Percentiles rank a stretch among this genome's conserved stretches.
Conservation (phyloP, 1,284 basidiomycete species). For the Quambalaria eucalypti region DNA sequence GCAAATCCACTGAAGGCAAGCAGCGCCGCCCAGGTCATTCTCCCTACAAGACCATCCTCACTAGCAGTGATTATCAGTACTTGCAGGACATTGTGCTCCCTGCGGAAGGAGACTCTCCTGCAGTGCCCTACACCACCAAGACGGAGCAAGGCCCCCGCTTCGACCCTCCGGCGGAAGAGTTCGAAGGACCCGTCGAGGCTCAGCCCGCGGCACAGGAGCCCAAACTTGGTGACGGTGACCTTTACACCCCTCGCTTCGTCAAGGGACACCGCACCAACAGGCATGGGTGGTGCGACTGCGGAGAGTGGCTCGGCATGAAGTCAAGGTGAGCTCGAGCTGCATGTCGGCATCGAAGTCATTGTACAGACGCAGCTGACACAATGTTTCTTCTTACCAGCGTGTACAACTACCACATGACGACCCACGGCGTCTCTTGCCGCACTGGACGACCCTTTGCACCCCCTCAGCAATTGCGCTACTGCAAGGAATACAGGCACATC, state of each 20-base stretch:
- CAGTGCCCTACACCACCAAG: neutral
- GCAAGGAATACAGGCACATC: neutral
- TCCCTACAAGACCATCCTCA: too few relatives aligned
- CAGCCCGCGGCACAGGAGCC: neutral
- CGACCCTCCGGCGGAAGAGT: neutral
- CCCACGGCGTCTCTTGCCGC: slow-evolving; percentile 22
- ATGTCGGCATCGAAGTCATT: too few relatives aligned
- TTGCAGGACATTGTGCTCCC: neutral
- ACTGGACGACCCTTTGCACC: slow-evolving; percentile 23
- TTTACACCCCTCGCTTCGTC: slow-evolving; percentile 29
- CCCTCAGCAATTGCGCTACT: slow-evolving; percentile 4
- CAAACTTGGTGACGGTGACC: slow-evolving; percentile 7
- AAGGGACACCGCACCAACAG: slow-evolving; percentile 14
- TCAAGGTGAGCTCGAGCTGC: too few relatives aligned
- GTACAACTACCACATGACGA: slow-evolving; percentile 32
- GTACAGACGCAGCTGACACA: too few relatives aligned
- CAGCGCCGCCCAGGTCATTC: too few relatives aligned
- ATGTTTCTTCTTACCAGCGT: too few relatives aligned
- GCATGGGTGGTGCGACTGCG: slow-evolving; percentile 27
- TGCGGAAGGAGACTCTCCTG: neutral
- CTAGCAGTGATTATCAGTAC: neutral
- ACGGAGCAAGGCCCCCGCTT: neutral
- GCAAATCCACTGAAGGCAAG: too few relatives aligned
- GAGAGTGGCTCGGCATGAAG: slow-evolving; percentile 15
- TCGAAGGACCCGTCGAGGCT: neutral